Conservation (phyloP, 495 filamentous ascomycete genomes). For the Penicillium flavigenum region DNA sequence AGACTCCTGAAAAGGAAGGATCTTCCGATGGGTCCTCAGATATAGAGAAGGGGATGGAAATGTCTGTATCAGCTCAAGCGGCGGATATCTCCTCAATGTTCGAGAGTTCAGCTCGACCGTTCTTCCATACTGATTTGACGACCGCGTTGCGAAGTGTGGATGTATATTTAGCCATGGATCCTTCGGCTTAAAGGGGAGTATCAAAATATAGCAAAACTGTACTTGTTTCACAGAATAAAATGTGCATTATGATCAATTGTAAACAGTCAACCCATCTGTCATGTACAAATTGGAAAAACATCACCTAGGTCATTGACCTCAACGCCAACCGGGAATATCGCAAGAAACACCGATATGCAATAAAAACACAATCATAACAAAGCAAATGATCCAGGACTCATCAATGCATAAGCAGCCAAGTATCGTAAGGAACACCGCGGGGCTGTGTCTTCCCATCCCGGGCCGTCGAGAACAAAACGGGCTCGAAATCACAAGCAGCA, state of each 20-base stretch:
- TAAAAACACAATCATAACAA: background rate
- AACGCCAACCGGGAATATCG: conserved; percentile 9
- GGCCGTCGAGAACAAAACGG: conserved; percentile 29
- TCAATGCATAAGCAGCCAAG: conserved; percentile 38
- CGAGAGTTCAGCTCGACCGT: conserved; percentile 71
- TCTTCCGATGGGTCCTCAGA: conserved; percentile 64
- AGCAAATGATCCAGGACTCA: background rate
- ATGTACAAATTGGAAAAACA: background rate
- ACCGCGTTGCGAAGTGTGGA: conserved; percentile 75
- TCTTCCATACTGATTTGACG: conserved; percentile 90
- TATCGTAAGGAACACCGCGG: conserved; percentile 41
- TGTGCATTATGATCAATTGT: background rate
- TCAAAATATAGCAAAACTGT: background rate
- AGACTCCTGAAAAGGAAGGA: conserved; percentile 25
- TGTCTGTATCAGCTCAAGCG: background rate
- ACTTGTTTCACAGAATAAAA: background rate
- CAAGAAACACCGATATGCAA: conserved; percentile 7
- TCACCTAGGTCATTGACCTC: background rate
- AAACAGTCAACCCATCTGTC: background rate
- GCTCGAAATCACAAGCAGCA: conserved; percentile 43
- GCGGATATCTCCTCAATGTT: background rate
- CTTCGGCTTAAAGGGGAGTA: background rate
- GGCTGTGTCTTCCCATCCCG: conserved; percentile 32
- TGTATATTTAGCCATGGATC: background rate
- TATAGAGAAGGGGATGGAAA: conserved; percentile 20